These are phyloP conservation scores for Cryptococcus sp. DNA, from an alignment of 1,284 basidiomycete genomes.

Conservation along the genomic window DNA sequence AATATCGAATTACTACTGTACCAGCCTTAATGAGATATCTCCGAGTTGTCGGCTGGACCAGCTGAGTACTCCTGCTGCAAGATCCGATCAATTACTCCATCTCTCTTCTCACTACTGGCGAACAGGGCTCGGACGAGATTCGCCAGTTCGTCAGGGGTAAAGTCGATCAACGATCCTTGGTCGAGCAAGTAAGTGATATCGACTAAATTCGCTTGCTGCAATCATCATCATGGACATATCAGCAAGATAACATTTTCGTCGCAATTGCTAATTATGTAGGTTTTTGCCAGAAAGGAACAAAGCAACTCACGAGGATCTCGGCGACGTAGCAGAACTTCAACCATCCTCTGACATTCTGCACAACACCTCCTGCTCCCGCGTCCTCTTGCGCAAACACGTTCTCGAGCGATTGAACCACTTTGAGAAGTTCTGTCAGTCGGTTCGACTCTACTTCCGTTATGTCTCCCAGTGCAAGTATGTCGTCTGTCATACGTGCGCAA, in stretches of 20 bases:
- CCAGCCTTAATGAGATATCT: too few species aligned
- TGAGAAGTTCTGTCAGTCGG: constrained; percentile 75
- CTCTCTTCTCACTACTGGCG: constrained; percentile 80
- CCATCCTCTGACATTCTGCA: constrained; percentile 79
- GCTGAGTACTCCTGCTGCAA: too few species aligned
- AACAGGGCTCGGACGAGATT: constrained; percentile 83
- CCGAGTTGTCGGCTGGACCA: too few species aligned
- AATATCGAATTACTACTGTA: too few species aligned
- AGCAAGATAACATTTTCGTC: too few species aligned
- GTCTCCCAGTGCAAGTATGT: constrained; percentile 77
- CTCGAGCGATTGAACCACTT: constrained; percentile 75
- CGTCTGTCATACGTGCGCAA: constrained; percentile 67
- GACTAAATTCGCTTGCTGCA: constrained; percentile 83
- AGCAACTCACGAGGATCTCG: constrained; percentile 72
- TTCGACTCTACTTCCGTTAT: constrained; percentile 90
- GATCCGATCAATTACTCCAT: constrained; percentile 38
- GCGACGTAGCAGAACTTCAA: constrained; percentile 90
- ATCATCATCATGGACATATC: too few species aligned
- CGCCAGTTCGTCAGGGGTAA: constrained; percentile 78
- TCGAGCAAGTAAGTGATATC: constrained; percentile 94
- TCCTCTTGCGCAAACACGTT: constrained; percentile 61
- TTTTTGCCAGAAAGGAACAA: not conserved
- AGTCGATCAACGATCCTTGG: constrained; percentile 87
- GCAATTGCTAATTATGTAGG: too few species aligned
- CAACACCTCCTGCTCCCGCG: constrained; percentile 27